Conservation (phyloP, 345 rosid species). For the Hirschfeldia incana region DNA sequence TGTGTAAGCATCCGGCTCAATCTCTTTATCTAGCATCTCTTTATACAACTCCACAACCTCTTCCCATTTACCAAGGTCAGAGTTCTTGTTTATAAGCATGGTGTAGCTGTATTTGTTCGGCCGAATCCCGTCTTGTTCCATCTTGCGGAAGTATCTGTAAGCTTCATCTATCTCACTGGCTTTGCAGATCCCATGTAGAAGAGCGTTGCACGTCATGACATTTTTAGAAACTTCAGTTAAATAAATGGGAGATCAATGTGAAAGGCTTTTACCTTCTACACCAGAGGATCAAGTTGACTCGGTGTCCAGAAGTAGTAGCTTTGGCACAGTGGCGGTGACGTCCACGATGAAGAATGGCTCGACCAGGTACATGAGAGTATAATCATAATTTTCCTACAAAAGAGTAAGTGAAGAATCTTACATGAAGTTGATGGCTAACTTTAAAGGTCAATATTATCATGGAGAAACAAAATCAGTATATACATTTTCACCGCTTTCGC, state of each 20-base stretch:
- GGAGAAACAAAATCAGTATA: background rate
- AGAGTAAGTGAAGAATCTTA: background rate
- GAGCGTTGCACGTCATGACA: constrained; percentile 71
- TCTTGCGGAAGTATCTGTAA: constrained; percentile 50
- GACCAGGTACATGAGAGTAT: constrained; percentile 79
- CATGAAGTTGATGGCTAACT: background rate
- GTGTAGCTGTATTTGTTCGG: constrained; percentile 76
- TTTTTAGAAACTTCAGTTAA: constrained; percentile 6
- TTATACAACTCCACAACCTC: constrained; percentile 65
- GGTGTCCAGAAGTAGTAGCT: constrained; percentile 77
- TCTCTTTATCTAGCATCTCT: constrained; percentile 63
- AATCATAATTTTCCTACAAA: constrained; percentile 73
- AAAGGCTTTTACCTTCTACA: too few relatives aligned
- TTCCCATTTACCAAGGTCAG: constrained; percentile 53
- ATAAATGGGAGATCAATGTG: too few relatives aligned
- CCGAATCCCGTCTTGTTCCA: constrained; percentile 56
- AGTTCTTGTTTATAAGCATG: constrained; percentile 61
- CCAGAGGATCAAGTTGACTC: constrained; percentile 47
- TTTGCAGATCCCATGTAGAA: constrained; percentile 66
- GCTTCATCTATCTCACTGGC: constrained; percentile 52
- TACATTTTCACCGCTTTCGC: constrained; percentile 68
- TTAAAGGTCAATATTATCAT: background rate
- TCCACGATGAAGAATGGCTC: constrained; percentile 88
- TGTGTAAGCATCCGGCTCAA: constrained; percentile 63
- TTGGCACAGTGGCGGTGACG: constrained; percentile 97